Percentiles rank a stretch among this genome's conserved stretches.
Conservation (phyloP, 2,329 filamentous ascomycete genomes). For the Aspergillus piperis region DNA sequence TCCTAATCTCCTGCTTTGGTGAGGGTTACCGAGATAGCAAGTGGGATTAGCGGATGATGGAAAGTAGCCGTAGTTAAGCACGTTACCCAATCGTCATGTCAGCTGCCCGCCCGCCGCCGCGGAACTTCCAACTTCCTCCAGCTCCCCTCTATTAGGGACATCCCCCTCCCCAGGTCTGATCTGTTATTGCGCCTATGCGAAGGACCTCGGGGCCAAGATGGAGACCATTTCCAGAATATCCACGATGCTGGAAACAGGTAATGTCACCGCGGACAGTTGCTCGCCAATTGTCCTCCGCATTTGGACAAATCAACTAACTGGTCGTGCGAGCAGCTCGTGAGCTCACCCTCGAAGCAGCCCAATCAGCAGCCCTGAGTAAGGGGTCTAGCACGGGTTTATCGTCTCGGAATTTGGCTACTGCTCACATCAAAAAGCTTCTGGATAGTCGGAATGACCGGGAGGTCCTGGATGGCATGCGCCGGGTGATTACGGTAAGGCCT, state of each 20-base stretch:
- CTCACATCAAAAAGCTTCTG: constrained; percentile 89
- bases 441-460: constrained; percentile 93
- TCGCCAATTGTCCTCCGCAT: constrained; percentile 3
- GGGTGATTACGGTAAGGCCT: constrained; percentile 73
- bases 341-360: constrained; percentile 94
- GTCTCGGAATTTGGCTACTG: constrained; percentile 68
- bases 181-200: constrained; percentile 3
- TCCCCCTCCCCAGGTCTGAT: constrained; percentile 3
- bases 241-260: constrained; percentile 91
- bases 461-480: constrained; percentile 84
- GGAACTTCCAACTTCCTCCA: constrained; percentile 14
- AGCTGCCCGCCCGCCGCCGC: constrained; percentile 13
- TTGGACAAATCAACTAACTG: constrained; percentile 22
- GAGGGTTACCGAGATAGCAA: background rate
- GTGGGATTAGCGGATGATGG: background rate
- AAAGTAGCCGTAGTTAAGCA: background rate
- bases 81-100: constrained; percentile 13
- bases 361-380: constrained; percentile 68
- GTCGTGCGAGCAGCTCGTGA: constrained; percentile 70
- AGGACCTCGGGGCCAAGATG: constrained; percentile 58
- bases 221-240: constrained; percentile 96
- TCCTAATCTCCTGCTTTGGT: too few species aligned
- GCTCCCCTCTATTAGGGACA: constrained; percentile 4
- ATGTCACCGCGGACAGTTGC: constrained; percentile 8
- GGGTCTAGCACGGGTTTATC: constrained; percentile 58